A percentile compares a stretch with the other conserved stretches of the same genome.
These are phyloP conservation scores for Chloris gayana DNA, from an alignment of 176 grass and related monocot genomes.

Conservation along the genomic window DNA sequence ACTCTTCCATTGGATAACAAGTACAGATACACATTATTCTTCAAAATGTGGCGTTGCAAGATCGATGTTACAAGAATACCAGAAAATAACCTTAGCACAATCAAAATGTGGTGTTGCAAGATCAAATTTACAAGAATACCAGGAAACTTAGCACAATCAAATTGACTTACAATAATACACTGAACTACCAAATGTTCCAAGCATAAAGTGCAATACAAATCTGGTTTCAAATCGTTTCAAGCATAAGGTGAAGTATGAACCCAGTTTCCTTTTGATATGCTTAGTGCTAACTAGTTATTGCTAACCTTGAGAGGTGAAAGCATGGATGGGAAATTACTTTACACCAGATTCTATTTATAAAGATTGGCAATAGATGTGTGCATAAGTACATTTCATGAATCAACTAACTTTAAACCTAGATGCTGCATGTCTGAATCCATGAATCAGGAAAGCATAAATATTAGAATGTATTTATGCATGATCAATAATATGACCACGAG, in stretches of 20 bases:
- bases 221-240: background rate
- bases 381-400: background rate
- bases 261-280: background rate
- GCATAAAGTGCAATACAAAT: background rate
- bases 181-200: background rate
- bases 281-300: background rate
- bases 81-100: background rate
- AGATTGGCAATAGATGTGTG: background rate
- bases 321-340: background rate
- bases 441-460: slow-evolving; percentile 5
- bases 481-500: background rate
- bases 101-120: background rate
- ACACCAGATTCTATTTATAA: background rate
- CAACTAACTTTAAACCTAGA: background rate
- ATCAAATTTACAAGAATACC: background rate
- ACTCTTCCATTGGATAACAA: background rate
- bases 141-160: background rate
- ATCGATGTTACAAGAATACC: background rate
- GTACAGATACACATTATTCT: background rate
- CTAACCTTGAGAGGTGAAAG: background rate
- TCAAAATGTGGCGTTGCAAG: background rate
- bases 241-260: background rate
- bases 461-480: no score
- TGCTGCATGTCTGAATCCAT: background rate
- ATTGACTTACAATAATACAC: no score